phyloP scores from a whole-genome alignment of 805 yeast genomes.

The Ogataea methanolica region DNA sequence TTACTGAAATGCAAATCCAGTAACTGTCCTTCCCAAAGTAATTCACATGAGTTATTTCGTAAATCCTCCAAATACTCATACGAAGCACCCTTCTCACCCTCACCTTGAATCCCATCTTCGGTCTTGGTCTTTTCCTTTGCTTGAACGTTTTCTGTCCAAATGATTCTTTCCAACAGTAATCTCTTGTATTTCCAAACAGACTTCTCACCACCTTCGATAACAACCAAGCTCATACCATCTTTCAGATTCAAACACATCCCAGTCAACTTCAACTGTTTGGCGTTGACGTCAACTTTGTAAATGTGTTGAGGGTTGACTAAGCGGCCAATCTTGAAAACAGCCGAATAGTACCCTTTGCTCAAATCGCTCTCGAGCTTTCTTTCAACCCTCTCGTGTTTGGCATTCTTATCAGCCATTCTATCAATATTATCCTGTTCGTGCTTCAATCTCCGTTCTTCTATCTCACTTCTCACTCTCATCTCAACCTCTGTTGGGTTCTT shows the following conservation, averaged over 20 bases:
- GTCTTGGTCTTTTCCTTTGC: conserved; percentile 22
- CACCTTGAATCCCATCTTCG: background rate
- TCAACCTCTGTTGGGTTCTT: conserved; percentile 88
- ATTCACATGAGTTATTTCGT: conserved; percentile 37
- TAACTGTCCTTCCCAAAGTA: conserved; percentile 73
- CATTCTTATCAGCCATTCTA: conserved; percentile 58
- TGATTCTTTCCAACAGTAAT: conserved; percentile 55
- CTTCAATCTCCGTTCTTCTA: conserved; percentile 49
- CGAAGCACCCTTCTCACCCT: conserved; percentile 13
- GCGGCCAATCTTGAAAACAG: conserved; percentile 54
- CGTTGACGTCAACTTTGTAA: conserved; percentile 75
- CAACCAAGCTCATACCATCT: conserved; percentile 47
- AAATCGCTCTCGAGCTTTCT: conserved; percentile 45
- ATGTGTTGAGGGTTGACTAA: conserved; percentile 61
- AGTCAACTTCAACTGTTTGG: conserved; percentile 60
- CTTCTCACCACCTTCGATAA: conserved; percentile 72
- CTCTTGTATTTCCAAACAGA: conserved; percentile 58
- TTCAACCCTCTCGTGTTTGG: conserved; percentile 45
- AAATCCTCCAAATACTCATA: conserved; percentile 32
- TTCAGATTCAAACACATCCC: conserved; percentile 56
- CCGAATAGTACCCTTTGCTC: conserved; percentile 43
- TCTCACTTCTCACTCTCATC: conserved; percentile 60
- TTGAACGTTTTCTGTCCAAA: conserved; percentile 57
- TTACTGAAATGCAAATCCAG: conserved; percentile 48
- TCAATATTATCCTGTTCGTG: conserved; percentile 62